Percentiles rank a stretch among this genome's conserved stretches.
These are phyloP conservation scores for Penicillium waksmanii DNA, from an alignment of 495 filamentous ascomycete genomes.

Conservation along the genomic window DNA sequence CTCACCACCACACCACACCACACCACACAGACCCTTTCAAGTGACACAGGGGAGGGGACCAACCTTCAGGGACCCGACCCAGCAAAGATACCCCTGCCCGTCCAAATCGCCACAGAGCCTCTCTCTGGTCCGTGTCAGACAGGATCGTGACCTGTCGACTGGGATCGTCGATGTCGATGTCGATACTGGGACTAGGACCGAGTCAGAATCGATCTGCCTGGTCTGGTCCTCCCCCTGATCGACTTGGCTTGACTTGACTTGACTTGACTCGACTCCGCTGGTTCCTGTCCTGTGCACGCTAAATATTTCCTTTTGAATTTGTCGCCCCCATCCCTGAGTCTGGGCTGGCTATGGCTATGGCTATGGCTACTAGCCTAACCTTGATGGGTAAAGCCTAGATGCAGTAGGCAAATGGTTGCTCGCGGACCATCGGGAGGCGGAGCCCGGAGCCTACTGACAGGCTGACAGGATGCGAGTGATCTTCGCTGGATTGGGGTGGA, in stretches of 20 bases:
- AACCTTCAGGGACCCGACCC: constrained; percentile 9
- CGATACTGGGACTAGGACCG: not conserved
- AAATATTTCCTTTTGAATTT: not conserved
- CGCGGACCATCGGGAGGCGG: constrained; percentile 5
- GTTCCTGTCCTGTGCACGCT: not conserved
- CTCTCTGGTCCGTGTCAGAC: constrained; percentile 3
- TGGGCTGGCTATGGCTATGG: too few relatives aligned
- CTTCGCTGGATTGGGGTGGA: not conserved
- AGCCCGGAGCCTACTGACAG: not conserved
- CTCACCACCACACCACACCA: not conserved
- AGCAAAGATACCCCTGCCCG: constrained; percentile 18
- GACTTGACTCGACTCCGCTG: not conserved
- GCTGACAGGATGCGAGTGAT: constrained; percentile 5
- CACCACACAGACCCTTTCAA: constrained; percentile 5
- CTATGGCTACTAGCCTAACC: too few relatives aligned
- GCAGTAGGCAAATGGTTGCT: constrained; percentile 6
- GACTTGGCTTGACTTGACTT: not conserved
- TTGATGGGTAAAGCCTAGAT: not conserved
- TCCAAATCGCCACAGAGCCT: constrained; percentile 31
- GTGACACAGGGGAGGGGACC: not conserved
- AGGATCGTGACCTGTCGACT: constrained; percentile 17
- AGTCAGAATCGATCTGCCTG: not conserved
- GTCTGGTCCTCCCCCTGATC: not conserved
- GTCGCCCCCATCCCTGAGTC: not conserved
- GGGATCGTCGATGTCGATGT: not conserved